Evolutionary conservation across 306 rosid genomes (phyloP), one percentile per base, ranked within the genome.

Genomic region (Vigna trinervia): DNA sequence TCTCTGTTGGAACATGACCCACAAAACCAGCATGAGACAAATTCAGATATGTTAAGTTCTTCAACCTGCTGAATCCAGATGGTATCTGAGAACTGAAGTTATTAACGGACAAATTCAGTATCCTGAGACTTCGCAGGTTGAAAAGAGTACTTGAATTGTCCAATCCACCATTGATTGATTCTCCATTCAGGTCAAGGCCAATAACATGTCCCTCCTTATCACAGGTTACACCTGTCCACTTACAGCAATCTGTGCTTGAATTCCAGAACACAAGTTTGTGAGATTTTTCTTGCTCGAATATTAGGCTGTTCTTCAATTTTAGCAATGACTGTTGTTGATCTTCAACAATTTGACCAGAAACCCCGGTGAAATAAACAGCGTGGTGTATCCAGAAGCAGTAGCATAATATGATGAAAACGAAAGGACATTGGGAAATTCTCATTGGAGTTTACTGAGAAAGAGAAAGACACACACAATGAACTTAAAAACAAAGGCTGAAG

Each of bases 11-110:
- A 20, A 88, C 63, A 47, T 78, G 81, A 43, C 76, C 85, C 36
- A n/a, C 11, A 61, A 88, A 85, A 66, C 87, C 80, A 36, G 88
- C 71, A 41, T n/a, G 0, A 9, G 87, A 83, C 12, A 88, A 28
- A 59, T 78, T 79, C 17, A 88, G 52, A 59, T n/a, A 36, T 23
- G 38, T 73, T 68, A 88, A 86, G 15, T 61, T 34, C 34, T 68
- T 48, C 61, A 88, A 39, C 28, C 67, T 71, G 34, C 52, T 45
- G 38, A 88, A 48, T 36, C 48, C 81, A 0, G 79, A 38, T 53
- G 92, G 92, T 23, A 88, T 82, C 1, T 4, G 41, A 10, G 78
- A 50, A 22, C 1, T 13, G 52, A 71, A 48, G 14, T 26, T 7
- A 28, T 86, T 88, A 0, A 0, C 0, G 6, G 85, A 77, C 74